phyloP scores from a whole-genome alignment of 768 basidiomycete species.

The Kwoniella heveanensis region DNA sequence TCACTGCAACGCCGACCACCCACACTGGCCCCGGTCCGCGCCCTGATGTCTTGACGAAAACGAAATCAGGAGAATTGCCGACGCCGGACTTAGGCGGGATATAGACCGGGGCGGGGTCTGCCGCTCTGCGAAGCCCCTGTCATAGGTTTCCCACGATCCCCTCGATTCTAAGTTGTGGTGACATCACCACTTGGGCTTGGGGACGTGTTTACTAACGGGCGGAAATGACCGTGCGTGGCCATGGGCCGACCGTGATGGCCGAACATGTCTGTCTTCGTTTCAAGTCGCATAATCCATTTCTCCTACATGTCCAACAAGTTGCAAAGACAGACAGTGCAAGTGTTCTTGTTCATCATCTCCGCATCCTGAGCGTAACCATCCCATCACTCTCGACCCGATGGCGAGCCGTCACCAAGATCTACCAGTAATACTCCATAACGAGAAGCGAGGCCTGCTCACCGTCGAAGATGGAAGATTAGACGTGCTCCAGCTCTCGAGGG shows the following conservation, averaged over 20 bases:
- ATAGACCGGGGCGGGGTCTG: not conserved
- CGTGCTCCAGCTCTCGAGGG: slow-evolving; percentile 45
- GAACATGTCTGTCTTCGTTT: too few species aligned
- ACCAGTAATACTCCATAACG: slow-evolving; percentile 47
- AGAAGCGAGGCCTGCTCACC: slow-evolving; percentile 45
- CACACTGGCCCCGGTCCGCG: not conserved
- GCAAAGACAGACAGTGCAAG: too few species aligned
- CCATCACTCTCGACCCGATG: not conserved
- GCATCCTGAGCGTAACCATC: too few species aligned
- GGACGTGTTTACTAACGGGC: not conserved
- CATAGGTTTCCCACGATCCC: too few species aligned
- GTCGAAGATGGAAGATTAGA: slow-evolving; percentile 48
- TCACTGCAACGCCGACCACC: not conserved
- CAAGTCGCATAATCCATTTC: too few species aligned
- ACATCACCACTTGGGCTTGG: not conserved
- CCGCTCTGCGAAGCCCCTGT: too few species aligned
- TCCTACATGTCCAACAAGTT: too few species aligned
- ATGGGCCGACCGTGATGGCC: not conserved
- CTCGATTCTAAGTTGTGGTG: not conserved
- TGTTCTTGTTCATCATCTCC: too few species aligned
- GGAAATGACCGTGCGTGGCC: not conserved
- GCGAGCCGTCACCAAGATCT: slow-evolving; percentile 38
- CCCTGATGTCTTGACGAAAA: too few species aligned
- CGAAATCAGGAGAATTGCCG: too few species aligned
- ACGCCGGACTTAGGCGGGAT: slow-evolving; percentile 1